Percentiles rank a stretch among this genome's conserved stretches.
Conservation (phyloP, 2,329 filamentous ascomycete species). For the Pestalotiopsis sp. region DNA sequence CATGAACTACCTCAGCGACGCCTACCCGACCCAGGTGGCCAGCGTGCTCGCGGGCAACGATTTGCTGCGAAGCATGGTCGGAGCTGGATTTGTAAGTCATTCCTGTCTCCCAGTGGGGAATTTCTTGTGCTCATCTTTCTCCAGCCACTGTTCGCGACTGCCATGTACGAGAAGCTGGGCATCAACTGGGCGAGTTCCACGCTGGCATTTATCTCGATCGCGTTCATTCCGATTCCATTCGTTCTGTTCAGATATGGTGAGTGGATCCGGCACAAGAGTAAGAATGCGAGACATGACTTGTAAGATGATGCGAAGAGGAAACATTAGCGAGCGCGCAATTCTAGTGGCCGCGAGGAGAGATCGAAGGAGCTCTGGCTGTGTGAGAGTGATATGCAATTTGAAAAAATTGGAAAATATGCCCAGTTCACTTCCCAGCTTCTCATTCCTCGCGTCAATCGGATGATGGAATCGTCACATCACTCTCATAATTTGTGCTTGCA, state of each 20-base stretch:
- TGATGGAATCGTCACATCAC: too few relatives aligned
- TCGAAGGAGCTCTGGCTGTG: too few relatives aligned
- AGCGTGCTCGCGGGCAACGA: conserved; percentile 25
- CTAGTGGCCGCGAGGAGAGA: not conserved
- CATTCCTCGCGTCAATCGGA: too few relatives aligned
- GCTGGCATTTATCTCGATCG: conserved; percentile 22
- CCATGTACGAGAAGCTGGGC: conserved; percentile 22
- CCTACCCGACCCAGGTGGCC: conserved; percentile 22
- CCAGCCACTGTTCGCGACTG: conserved; percentile 21
- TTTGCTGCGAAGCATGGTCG: conserved; percentile 21
- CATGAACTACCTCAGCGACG: conserved; percentile 25
- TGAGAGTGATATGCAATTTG: too few relatives aligned
- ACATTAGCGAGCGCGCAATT: not conserved
- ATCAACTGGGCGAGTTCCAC: conserved; percentile 24
- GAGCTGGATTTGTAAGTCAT: conserved; percentile 19
- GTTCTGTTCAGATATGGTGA: conserved; percentile 20
- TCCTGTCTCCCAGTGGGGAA: not conserved
- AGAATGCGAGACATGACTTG: conserved; percentile 23
- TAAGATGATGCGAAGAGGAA: not conserved
- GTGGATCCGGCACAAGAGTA: conserved; percentile 22
- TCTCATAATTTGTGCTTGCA: not conserved
- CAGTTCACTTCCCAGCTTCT: too few relatives aligned
- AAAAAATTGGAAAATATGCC: too few relatives aligned
- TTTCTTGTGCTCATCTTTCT: not conserved
- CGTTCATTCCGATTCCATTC: conserved; percentile 25